Evolutionary conservation across 2,329 filamentous ascomycete genomes (phyloP).

Genomic region (Zymoseptoria crescenta): DNA sequence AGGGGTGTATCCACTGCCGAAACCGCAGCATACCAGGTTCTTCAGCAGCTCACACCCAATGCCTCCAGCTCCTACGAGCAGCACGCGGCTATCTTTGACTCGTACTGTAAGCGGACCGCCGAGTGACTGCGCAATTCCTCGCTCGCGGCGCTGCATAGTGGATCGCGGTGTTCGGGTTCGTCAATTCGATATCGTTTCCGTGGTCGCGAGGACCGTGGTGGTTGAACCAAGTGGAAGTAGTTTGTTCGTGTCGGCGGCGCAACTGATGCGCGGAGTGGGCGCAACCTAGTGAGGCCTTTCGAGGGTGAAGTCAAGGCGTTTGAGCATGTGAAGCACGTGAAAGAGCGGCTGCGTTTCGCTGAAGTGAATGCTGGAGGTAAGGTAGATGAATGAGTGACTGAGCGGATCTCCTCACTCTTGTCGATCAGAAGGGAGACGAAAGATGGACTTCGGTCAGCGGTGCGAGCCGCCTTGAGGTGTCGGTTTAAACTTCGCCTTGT

Average conservation of each 20-base stretch:
- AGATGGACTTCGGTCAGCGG: background rate
- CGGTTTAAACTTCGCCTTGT: background rate
- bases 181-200: background rate
- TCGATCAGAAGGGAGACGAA: background rate
- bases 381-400: background rate
- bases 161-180: background rate
- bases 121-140: conserved; percentile 54
- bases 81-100: conserved; percentile 40
- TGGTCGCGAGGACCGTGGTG: background rate
- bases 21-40: conserved; percentile 86
- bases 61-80: conserved; percentile 93
- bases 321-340: background rate
- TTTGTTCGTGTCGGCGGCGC: background rate
- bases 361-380: background rate
- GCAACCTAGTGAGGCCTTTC: background rate
- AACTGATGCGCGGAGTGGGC: background rate
- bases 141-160: conserved; percentile 42
- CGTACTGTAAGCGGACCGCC: conserved; percentile 51
- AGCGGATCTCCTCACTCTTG: background rate
- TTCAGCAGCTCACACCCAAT: conserved; percentile 98
- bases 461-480: background rate
- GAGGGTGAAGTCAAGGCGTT: background rate
- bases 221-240: background rate
- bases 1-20: conserved; percentile 45
- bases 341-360: background rate